Evolutionary conservation across 169 alveolate species (phyloP), one percentile per base, ranked within the genome.

Genomic region (Plasmodium relictum): DNA sequence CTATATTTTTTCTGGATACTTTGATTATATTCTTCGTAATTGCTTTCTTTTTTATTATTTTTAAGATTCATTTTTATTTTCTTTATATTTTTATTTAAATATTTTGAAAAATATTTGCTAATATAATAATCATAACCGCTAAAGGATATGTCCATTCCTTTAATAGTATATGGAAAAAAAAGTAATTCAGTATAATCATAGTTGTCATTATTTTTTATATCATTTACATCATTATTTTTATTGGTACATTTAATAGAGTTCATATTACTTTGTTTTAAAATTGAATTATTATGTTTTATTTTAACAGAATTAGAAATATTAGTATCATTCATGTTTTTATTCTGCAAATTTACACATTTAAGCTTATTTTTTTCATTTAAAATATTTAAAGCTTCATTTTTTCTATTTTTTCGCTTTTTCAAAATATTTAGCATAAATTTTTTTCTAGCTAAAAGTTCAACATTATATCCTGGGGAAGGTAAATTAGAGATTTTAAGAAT

Each of bases 391-490:
- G n/a, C n/a, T 58, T 16, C 58, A 45, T 70, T 70, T 18, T 74
- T 74, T 22, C 16, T 59, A 31, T 31, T 59, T 6, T 62, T 52
- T 22, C 31, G 37, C 20, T 41, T 83, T 68, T 66, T 37, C 31
- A 52, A 7, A 94, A 91, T 18, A 37, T 68, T 87, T 74, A 70
- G 76, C 61, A 58, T 62, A 41, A 7, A 92, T 94, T 42, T 96
- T 76, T 88, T 97, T 59, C 83, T 95, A 0, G 99, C 99, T 74
- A 95, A 88, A 56, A 97, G 95, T 94, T 99, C 99, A n/a, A 99
- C 98, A 80, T 98, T 98, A 80, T 96, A 97, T 14, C 99, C 99
- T 0, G 99, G 99, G 3, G 99, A 98, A 31, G 99, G 99, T 66
- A 97, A 98, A 93, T 99, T 99, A 0, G 99, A 97, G 5, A 99